Conservation (phyloP, 257 asterid genomes). For the Thymus mandschuricus region DNA sequence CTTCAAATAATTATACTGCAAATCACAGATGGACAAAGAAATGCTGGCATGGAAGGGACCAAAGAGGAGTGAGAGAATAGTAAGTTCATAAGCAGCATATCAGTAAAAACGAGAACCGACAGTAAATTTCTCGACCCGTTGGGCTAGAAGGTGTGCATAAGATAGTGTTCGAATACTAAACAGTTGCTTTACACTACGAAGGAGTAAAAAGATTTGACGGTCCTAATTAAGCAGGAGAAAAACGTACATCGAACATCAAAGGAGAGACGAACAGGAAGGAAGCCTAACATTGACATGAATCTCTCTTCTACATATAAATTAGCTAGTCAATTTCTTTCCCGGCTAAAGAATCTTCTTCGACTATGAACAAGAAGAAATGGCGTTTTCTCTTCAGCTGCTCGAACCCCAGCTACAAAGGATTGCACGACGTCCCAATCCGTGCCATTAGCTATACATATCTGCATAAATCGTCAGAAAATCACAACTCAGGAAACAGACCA, state of each 20-base stretch:
- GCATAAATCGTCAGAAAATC: conserved; percentile 35
- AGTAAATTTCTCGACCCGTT: too few relatives aligned
- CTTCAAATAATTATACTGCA: too few relatives aligned
- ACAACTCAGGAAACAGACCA: conserved; percentile 7
- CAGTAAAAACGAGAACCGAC: too few relatives aligned
- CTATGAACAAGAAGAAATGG: conserved; percentile 36
- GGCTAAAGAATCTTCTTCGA: conserved; percentile 30
- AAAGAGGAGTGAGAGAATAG: too few relatives aligned
- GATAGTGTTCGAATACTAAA: conserved; percentile 23
- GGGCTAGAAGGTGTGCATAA: not conserved
- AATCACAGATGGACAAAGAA: too few relatives aligned
- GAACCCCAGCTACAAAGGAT: too few relatives aligned
- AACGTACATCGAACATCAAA: not conserved
- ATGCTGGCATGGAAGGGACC: too few relatives aligned
- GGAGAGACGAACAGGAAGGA: conserved; percentile 7
- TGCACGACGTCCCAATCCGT: not conserved
- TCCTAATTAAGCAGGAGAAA: conserved; percentile 23
- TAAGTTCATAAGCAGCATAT: too few relatives aligned
- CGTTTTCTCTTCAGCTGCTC: conserved; percentile 13
- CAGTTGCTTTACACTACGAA: not conserved
- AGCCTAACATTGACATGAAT: conserved; percentile 16
- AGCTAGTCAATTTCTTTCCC: conserved; percentile 28
- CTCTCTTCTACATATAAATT: conserved; percentile 30
- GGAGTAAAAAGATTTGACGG: not conserved
- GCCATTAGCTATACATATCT: conserved; percentile 48